Conservation (phyloP, 805 yeast genomes). For the Yarrowia sp. region DNA sequence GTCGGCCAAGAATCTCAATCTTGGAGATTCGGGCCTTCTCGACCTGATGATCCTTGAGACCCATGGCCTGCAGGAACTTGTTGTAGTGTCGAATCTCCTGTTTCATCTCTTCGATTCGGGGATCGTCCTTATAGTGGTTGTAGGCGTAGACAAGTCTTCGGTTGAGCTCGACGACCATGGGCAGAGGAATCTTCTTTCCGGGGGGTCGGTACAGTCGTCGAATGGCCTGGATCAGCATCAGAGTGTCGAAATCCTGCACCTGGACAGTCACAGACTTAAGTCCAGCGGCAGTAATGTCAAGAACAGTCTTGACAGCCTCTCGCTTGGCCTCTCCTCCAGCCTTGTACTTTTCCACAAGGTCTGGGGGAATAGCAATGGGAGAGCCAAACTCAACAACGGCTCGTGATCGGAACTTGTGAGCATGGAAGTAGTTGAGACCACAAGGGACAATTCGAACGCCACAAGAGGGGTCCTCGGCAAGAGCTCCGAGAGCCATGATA, state of each 20-base stretch:
- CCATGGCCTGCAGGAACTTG: conserved; percentile 64
- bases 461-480: conserved; percentile 75
- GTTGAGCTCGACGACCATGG: conserved; percentile 88
- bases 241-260: conserved; percentile 86
- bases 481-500: conserved; percentile 95
- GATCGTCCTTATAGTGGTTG: conserved; percentile 72
- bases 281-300: conserved; percentile 74
- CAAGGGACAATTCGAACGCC: conserved; percentile 91
- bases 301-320: conserved; percentile 73
- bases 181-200: conserved; percentile 73
- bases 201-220: conserved; percentile 84
- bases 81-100: conserved; percentile 74
- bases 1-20: conserved; percentile 56
- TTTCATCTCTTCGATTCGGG: conserved; percentile 66
- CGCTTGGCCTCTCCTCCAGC: conserved; percentile 67
- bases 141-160: conserved; percentile 86
- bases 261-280: conserved; percentile 85
- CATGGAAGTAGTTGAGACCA: conserved; percentile 96
- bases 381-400: conserved; percentile 95
- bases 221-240: conserved; percentile 89
- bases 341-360: conserved; percentile 69
- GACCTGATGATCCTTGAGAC: conserved; percentile 78
- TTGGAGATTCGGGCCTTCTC: conserved; percentile 61
- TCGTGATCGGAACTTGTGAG: conserved; percentile 92
- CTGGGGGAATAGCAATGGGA: conserved; percentile 72